Evolutionary conservation across 2,329 filamentous ascomycete species (phyloP).

Genomic region (Pyrenophora tritici-repentis): DNA sequence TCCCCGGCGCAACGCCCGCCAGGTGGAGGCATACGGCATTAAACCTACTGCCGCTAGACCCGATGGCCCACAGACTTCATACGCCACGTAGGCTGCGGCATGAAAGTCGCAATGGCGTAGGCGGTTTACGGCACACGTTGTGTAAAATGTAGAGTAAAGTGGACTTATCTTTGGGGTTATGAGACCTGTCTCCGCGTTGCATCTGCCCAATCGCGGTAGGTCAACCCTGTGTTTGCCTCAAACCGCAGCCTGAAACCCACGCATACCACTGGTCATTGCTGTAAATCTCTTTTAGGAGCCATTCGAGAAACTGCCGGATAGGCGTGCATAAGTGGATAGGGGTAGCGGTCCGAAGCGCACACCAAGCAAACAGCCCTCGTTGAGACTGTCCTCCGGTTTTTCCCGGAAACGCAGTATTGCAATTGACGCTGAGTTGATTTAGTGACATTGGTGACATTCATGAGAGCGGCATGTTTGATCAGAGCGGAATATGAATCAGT

Average conservation of each 20-base stretch:
- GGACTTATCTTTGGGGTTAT: slow-evolving; percentile 18
- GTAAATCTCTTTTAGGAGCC: slow-evolving; percentile 10
- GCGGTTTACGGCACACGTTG: slow-evolving; percentile 34
- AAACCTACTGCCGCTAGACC: slow-evolving; percentile 29
- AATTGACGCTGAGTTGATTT: no score
- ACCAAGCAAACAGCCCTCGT: neutral
- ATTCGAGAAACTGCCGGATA: slow-evolving; percentile 10
- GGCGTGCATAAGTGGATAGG: neutral
- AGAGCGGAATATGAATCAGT: neutral
- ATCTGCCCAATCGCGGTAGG: slow-evolving; percentile 10
- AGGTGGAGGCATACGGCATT: slow-evolving; percentile 23
- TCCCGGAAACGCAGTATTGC: no score
- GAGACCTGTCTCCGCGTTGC: slow-evolving; percentile 8
- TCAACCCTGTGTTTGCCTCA: slow-evolving; percentile 17
- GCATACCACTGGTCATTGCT: slow-evolving; percentile 55
- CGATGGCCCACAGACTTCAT: slow-evolving; percentile 35
- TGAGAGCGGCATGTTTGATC: neutral
- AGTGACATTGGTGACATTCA: neutral
- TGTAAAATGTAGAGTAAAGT: slow-evolving; percentile 16
- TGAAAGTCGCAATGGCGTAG: slow-evolving; percentile 10
- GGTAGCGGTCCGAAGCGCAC: slow-evolving; percentile 3
- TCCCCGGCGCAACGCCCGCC: slow-evolving; percentile 22
- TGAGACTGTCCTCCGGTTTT: no score
- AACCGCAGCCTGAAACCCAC: slow-evolving; percentile 69
- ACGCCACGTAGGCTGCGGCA: slow-evolving; percentile 36